Percentiles rank a stretch among this genome's conserved stretches.
These are phyloP conservation scores for Phytophthora citrophthora DNA, from an alignment of 352 stramenopile species.

Conservation along the genomic window DNA sequence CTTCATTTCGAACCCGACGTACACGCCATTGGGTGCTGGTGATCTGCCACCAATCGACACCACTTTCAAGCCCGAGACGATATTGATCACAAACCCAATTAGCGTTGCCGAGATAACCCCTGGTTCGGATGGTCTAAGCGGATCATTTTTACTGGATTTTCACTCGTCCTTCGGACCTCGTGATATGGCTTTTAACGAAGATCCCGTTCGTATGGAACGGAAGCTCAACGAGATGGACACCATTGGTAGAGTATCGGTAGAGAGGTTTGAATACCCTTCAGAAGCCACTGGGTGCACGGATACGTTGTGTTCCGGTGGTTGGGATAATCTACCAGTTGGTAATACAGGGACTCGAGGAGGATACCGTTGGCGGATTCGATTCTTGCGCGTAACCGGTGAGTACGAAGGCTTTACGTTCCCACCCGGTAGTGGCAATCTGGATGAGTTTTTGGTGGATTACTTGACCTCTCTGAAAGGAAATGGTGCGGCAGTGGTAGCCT, in stretches of 20 bases:
- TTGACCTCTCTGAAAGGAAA: conserved; percentile 49
- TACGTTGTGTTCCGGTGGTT: conserved; percentile 85
- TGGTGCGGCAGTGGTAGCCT: conserved; percentile 56
- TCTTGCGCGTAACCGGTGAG: conserved; percentile 73
- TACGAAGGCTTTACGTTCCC: conserved; percentile 78
- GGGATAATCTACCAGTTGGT: conserved; percentile 83
- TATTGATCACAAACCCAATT: conserved; percentile 33
- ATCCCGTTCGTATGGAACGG: conserved; percentile 73
- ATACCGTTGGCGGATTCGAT: conserved; percentile 79
- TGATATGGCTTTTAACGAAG: conserved; percentile 90
- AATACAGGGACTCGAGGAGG: conserved; percentile 79
- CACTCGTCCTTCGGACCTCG: conserved; percentile 72
- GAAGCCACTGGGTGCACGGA: conserved; percentile 54
- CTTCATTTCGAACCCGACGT: conserved; percentile 93
- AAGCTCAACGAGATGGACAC: conserved; percentile 97
- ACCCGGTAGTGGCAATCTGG: conserved; percentile 78
- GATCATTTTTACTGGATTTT: conserved; percentile 93
- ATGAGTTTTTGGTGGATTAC: conserved; percentile 51
- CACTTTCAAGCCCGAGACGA: conserved; percentile 40
- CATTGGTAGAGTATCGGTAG: conserved; percentile 91
- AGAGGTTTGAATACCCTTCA: conserved; percentile 88
- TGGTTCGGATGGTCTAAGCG: conserved; percentile 88
- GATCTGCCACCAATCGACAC: conserved; percentile 81
- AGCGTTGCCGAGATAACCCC: conserved; percentile 89
- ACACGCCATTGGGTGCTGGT: conserved; percentile 92